A percentile compares a stretch with the other conserved stretches of the same genome.
phyloP scores from a whole-genome alignment of 768 basidiomycete genomes.

The Trametes villosa region DNA sequence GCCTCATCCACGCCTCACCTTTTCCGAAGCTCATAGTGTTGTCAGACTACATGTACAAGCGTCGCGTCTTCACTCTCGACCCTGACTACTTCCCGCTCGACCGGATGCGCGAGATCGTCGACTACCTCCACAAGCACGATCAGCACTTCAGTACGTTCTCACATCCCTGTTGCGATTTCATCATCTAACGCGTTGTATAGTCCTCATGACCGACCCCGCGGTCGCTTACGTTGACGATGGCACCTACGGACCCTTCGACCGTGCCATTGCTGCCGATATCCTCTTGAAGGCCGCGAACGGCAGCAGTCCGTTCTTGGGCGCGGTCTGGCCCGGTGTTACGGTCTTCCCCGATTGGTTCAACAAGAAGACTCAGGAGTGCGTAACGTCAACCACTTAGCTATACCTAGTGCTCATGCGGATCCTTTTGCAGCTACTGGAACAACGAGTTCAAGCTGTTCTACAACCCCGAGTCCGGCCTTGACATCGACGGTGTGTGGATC shows the following conservation, averaged over 20 bases:
- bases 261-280: slow-evolving; percentile 55
- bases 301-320: slow-evolving; percentile 51
- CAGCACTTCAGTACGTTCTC: slow-evolving; percentile 49
- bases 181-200: slow-evolving; percentile 36
- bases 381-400: slow-evolving; percentile 3
- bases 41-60: slow-evolving; percentile 68
- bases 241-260: slow-evolving; percentile 57
- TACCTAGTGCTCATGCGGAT: not conserved
- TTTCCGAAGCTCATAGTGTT: not conserved
- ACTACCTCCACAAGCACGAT: slow-evolving; percentile 59
- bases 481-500: slow-evolving; percentile 77
- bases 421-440: slow-evolving; percentile 56
- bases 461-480: slow-evolving; percentile 53
- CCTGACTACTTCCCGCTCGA: slow-evolving; percentile 66
- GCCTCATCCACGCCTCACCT: not conserved
- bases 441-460: slow-evolving; percentile 64
- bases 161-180: not conserved
- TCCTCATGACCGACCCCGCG: slow-evolving; percentile 78
- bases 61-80: slow-evolving; percentile 72
- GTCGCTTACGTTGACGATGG: slow-evolving; percentile 54
- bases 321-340: slow-evolving; percentile 72
- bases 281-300: slow-evolving; percentile 69
- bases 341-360: slow-evolving; percentile 72
- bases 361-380: slow-evolving; percentile 52
- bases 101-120: slow-evolving; percentile 68